Percentiles rank a stretch among this genome's conserved stretches.
phyloP scores from a whole-genome alignment of 495 filamentous ascomycete genomes.

The Aeminium ludgeri region DNA sequence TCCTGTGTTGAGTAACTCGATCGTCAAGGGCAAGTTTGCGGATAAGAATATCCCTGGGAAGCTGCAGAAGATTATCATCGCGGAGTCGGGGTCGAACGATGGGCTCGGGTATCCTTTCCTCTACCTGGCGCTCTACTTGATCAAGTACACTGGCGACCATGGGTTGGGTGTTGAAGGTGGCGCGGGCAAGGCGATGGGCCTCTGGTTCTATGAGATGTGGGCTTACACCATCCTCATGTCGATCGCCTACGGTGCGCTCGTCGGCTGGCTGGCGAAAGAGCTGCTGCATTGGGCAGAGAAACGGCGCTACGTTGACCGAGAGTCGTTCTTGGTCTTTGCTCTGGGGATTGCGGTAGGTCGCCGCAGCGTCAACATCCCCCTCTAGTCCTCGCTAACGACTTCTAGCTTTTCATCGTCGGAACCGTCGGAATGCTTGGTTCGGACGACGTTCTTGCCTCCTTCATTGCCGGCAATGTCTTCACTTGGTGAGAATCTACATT shows the following conservation, averaged over 20 bases:
- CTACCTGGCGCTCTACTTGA: slow-evolving; percentile 67
- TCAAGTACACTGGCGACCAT: slow-evolving; percentile 51
- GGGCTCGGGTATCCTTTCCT: slow-evolving; percentile 88
- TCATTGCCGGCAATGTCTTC: slow-evolving; percentile 82
- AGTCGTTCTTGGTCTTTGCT: slow-evolving; percentile 81
- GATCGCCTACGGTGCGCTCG: slow-evolving; percentile 53
- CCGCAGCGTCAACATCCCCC: neutral
- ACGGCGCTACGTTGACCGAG: slow-evolving; percentile 67
- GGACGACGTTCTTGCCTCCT: slow-evolving; percentile 85
- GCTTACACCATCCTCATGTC: slow-evolving; percentile 68
- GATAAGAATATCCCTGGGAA: slow-evolving; percentile 73
- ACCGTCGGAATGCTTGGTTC: slow-evolving; percentile 81
- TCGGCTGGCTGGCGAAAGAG: slow-evolving; percentile 69
- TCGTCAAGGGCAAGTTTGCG: slow-evolving; percentile 87
- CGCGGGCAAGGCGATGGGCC: slow-evolving; percentile 46
- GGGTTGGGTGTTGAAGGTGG: slow-evolving; percentile 42
- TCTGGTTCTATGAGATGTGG: slow-evolving; percentile 85
- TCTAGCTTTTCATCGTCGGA: slow-evolving; percentile 56
- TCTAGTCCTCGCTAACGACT: too few species aligned
- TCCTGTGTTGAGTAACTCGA: slow-evolving; percentile 73
- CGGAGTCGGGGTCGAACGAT: slow-evolving; percentile 84
- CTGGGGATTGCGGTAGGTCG: slow-evolving; percentile 58
- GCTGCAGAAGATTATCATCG: slow-evolving; percentile 72
- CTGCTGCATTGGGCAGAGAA: slow-evolving; percentile 72
- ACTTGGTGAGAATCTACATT: slow-evolving; percentile 34